phyloP scores from a whole-genome alignment of 139 green algal species.

The Coelastrella sp. region DNA sequence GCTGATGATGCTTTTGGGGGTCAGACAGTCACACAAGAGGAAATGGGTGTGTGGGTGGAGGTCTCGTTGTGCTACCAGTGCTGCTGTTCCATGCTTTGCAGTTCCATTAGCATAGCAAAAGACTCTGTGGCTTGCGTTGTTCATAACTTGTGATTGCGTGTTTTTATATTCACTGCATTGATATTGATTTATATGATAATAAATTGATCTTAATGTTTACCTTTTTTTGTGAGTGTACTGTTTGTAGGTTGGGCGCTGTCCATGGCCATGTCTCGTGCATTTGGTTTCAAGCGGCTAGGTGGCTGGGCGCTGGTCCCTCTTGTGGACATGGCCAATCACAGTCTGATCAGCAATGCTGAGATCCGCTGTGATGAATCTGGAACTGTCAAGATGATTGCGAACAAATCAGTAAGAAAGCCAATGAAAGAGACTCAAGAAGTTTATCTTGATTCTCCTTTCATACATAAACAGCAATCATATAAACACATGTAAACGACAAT shows the following conservation, averaged over 20 bases:
- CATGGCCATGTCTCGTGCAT: constrained; percentile 59
- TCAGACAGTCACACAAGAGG: constrained; percentile 7
- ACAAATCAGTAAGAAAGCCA: constrained; percentile 40
- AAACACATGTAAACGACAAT: too few species aligned
- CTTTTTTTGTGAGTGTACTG: not conserved
- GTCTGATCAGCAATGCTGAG: constrained; percentile 45
- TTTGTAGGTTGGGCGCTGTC: constrained; percentile 58
- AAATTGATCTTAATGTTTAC: not conserved
- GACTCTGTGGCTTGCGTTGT: too few species aligned
- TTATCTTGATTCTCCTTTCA: too few species aligned
- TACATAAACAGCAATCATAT: too few species aligned
- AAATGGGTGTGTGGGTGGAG: constrained; percentile 35
- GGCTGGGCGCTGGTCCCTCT: constrained; percentile 45
- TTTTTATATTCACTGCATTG: too few species aligned
- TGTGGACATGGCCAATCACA: constrained; percentile 61
- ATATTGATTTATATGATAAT: not conserved
- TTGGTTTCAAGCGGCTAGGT: constrained; percentile 49
- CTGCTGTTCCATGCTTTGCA: too few species aligned
- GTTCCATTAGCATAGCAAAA: too few species aligned
- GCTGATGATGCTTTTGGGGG: constrained; percentile 48
- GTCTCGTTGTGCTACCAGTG: too few species aligned
- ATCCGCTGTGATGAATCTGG: constrained; percentile 42
- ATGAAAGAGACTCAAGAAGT: too few species aligned
- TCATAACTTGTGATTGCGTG: too few species aligned
- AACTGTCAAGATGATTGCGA: constrained; percentile 49